Evolutionary conservation across 2,329 filamentous ascomycete species (phyloP).

Genomic region (Aspergillus vadensis): DNA sequence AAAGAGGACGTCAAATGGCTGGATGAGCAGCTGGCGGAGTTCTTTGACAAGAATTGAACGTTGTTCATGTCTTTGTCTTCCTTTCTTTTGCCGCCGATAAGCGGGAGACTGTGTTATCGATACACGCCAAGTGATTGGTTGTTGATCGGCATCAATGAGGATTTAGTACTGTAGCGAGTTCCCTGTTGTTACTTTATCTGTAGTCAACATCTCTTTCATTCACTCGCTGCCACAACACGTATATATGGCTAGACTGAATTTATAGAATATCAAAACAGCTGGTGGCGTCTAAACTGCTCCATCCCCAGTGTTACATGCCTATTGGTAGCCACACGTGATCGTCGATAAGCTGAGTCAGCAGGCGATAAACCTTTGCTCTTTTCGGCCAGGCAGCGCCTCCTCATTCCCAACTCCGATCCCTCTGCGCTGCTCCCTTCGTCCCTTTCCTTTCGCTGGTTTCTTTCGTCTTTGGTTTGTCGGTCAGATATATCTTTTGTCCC

Average conservation of each 20-base stretch:
- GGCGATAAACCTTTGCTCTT: slow-evolving; percentile 14
- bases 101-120: neutral
- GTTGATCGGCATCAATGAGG: no score
- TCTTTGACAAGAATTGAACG: slow-evolving; percentile 46
- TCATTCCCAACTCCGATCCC: slow-evolving; percentile 6
- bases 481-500: neutral
- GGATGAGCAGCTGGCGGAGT: slow-evolving; percentile 60
- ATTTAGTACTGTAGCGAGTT: no score
- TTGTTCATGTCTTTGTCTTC: neutral
- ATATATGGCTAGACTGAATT: no score
- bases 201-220: no score
- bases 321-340: no score
- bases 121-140: neutral
- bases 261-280: no score
- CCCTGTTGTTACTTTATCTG: no score
- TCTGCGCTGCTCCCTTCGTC: slow-evolving; percentile 14
- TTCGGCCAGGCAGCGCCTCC: neutral
- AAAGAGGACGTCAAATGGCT: slow-evolving; percentile 72
- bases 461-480: neutral
- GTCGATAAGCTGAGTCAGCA: slow-evolving; percentile 18
- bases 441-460: slow-evolving; percentile 8
- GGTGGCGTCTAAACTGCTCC: no score
- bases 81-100: neutral
- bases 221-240: no score
- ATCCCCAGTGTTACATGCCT: no score